Evolutionary conservation across 768 basidiomycete species (phyloP).

Genomic region (Boletellus ananiceps): DNA sequence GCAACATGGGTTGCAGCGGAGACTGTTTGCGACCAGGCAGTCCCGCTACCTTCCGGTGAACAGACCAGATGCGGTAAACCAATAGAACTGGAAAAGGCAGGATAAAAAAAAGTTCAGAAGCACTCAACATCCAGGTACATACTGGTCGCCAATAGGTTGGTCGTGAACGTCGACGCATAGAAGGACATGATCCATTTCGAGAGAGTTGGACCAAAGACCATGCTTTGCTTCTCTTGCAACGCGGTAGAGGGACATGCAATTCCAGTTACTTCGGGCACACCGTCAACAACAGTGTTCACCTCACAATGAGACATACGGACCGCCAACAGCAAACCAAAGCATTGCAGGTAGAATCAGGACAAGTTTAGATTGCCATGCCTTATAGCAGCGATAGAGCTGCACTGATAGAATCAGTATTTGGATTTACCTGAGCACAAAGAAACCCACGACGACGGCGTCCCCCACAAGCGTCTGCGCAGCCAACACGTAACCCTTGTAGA

Average conservation of each 20-base stretch:
- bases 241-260: conserved; percentile 13
- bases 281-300: not conserved
- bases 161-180: conserved; percentile 27
- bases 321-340: conserved; percentile 23
- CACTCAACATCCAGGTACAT: not conserved
- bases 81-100: conserved; percentile 15
- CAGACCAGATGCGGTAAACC: conserved; percentile 24
- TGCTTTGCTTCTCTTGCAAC: not conserved
- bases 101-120: not conserved
- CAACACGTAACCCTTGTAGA: conserved; percentile 19
- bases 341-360: conserved; percentile 21
- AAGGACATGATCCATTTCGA: conserved; percentile 32
- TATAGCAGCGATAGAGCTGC: conserved; percentile 19
- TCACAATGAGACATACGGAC: conserved; percentile 4
- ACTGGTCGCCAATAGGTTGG: conserved; percentile 30
- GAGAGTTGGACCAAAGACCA: conserved; percentile 22
- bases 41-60: conserved; percentile 17
- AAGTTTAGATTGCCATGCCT: conserved; percentile 24
- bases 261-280: conserved; percentile 9
- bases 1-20: conserved; percentile 8
- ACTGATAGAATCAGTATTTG: not conserved
- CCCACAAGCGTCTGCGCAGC: conserved; percentile 20
- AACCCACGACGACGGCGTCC: conserved; percentile 21
- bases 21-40: conserved; percentile 2
- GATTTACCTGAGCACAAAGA: not conserved